Evolutionary conservation across 805 yeast genomes (phyloP).

Genomic region (Blastobotrys mokoenaii): DNA sequence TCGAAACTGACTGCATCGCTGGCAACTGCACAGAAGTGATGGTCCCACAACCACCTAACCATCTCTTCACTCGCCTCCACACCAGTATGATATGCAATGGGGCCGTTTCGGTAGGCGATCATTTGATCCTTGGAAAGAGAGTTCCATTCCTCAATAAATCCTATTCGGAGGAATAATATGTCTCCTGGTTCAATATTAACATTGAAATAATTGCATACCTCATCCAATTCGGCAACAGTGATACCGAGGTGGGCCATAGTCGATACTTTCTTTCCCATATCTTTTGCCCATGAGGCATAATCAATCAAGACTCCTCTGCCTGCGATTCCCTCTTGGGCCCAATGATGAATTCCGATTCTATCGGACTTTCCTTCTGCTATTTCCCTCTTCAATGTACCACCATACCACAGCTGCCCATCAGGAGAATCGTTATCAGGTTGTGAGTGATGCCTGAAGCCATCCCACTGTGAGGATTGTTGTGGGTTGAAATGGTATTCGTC

Average conservation of each 20-base stretch:
- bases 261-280: constrained; percentile 15
- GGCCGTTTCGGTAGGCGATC: background rate
- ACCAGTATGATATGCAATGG: constrained; percentile 15
- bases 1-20: constrained; percentile 25
- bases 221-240: constrained; percentile 15
- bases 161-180: constrained; percentile 27
- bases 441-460: constrained; percentile 26
- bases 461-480: constrained; percentile 29
- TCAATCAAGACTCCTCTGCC: constrained; percentile 30
- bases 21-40: constrained; percentile 25
- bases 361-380: constrained; percentile 12
- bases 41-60: constrained; percentile 23
- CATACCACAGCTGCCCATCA: constrained; percentile 15
- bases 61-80: constrained; percentile 22
- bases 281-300: constrained; percentile 26
- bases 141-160: constrained; percentile 25
- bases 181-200: constrained; percentile 26
- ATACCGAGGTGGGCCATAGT: constrained; percentile 7
- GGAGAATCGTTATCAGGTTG: constrained; percentile 12
- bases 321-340: constrained; percentile 27
- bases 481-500: constrained; percentile 27
- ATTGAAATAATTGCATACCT: constrained; percentile 6
- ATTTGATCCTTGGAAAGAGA: constrained; percentile 11
- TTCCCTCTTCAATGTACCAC: constrained; percentile 18
- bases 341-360: constrained; percentile 17